Percentiles rank a stretch among this genome's conserved stretches.
Evolutionary conservation across 2,329 filamentous ascomycete species (phyloP).

Genomic region (Phialocephala subalpina): DNA sequence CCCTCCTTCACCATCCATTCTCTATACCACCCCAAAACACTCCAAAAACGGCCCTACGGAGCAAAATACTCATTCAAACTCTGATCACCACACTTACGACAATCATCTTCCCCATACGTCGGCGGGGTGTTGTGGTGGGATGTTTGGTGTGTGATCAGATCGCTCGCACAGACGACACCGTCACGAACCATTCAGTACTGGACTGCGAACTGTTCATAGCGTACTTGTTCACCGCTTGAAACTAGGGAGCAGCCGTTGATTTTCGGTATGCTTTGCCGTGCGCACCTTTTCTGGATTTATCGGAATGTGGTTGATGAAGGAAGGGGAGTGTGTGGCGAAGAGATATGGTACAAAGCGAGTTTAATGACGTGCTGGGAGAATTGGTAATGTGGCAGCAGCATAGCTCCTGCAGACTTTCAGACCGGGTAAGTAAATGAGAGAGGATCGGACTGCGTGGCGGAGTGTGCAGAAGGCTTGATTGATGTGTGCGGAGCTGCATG

Average conservation of each 20-base stretch:
- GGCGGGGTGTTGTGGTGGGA: background rate
- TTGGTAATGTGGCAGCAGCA: too few relatives aligned
- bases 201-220: background rate
- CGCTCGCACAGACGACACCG: background rate
- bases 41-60: too few relatives aligned
- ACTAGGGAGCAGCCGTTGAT: background rate
- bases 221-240: background rate
- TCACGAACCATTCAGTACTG: background rate
- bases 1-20: background rate
- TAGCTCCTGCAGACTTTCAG: background rate
- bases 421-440: background rate
- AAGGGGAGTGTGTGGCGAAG: background rate
- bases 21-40: background rate
- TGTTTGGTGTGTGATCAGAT: constrained; percentile 2
- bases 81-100: background rate
- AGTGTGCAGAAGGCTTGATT: background rate
- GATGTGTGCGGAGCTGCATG: background rate
- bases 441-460: background rate
- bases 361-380: too few relatives aligned
- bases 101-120: background rate
- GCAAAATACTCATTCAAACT: too few relatives aligned
- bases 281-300: background rate
- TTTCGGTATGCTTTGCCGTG: background rate
- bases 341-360: too few relatives aligned
- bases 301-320: background rate